Evolutionary conservation across 1,284 basidiomycete species (phyloP).

Genomic region (Moniliophthora roreri): DNA sequence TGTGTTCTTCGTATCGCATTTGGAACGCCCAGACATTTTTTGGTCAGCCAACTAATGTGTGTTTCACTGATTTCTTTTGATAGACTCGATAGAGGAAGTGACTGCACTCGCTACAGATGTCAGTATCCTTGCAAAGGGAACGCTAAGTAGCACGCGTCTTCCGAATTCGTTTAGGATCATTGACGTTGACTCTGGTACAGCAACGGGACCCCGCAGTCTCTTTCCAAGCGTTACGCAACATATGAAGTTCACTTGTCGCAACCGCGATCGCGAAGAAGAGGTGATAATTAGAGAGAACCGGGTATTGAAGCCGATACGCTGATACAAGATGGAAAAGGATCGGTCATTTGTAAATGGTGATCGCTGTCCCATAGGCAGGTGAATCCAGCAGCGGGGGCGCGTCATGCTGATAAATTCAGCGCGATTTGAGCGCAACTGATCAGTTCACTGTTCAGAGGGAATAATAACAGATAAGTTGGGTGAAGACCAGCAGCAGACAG

Average conservation of each 20-base stretch:
- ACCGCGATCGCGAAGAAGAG: conserved; percentile 60
- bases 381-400: no score
- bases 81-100: conserved; percentile 84
- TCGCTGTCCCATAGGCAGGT: no score
- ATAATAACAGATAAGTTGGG: no score
- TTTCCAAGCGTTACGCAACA: conserved; percentile 65
- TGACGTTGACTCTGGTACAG: conserved; percentile 29
- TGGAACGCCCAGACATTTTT: no score
- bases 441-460: no score
- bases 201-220: conserved; percentile 68
- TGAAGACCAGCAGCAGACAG: no score
- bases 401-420: no score
- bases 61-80: no score
- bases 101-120: conserved; percentile 74
- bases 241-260: conserved; percentile 81
- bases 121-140: conserved; percentile 66
- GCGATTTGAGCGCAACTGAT: no score
- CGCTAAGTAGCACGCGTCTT: conserved; percentile 47
- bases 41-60: no score
- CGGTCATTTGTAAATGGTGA: conserved; percentile 23
- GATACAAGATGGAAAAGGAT: conserved; percentile 58
- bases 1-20: no score
- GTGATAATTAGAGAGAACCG: conserved; percentile 62
- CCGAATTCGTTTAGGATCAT: not conserved
- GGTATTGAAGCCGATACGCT: no score